phyloP scores from a whole-genome alignment of 371 early-diverging fungal species.

The Apophysomyces elegans region DNA sequence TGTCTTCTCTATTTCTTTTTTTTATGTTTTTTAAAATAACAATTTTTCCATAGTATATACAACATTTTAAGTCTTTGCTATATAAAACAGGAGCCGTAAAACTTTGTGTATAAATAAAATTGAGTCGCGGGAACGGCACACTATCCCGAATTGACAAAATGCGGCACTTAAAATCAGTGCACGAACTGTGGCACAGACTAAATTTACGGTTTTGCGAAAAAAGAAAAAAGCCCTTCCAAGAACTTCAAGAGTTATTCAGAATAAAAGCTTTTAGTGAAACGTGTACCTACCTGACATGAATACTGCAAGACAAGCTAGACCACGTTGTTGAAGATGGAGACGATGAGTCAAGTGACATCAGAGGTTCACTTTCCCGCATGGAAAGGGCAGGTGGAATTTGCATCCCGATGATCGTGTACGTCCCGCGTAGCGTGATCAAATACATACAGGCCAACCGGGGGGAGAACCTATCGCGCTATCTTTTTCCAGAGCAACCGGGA shows the following conservation, averaged over 20 bases:
- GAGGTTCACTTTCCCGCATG: not conserved
- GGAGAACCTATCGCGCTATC: conserved; percentile 5
- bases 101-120: not conserved
- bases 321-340: no score
- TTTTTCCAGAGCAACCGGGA: not conserved
- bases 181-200: conserved; percentile 6
- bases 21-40: not conserved
- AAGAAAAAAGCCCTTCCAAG: not conserved
- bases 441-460: conserved; percentile 7
- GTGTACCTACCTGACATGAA: not conserved
- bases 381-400: conserved; percentile 4
- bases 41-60: not conserved
- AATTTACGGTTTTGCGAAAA: not conserved
- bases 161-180: not conserved
- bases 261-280: not conserved
- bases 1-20: not conserved
- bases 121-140: not conserved
- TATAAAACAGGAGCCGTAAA: not conserved
- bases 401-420: conserved; percentile 9
- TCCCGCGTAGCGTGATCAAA: conserved; percentile 12
- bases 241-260: not conserved
- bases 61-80: not conserved
- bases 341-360: no score
- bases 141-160: conserved; percentile 9
- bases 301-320: not conserved